Evolutionary conservation across 495 filamentous ascomycete species (phyloP).

Genomic region (Penicillium ochrochloron): DNA sequence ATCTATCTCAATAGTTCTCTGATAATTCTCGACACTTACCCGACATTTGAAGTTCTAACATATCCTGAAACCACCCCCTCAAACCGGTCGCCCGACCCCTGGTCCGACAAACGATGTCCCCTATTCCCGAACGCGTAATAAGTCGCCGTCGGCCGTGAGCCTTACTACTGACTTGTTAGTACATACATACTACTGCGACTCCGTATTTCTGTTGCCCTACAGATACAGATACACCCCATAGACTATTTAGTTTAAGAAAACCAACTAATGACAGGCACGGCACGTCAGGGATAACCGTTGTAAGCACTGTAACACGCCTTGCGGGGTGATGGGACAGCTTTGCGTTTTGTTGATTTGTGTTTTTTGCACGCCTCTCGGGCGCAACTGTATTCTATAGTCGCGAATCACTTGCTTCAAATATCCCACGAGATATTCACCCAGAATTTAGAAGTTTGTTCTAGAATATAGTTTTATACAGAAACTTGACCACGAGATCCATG

Average conservation of each 20-base stretch:
- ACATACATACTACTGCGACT: neutral
- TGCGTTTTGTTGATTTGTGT: neutral
- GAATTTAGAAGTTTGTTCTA: neutral
- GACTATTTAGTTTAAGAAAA: neutral
- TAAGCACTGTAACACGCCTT: slow-evolving; percentile 4
- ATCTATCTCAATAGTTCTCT: neutral
- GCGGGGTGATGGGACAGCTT: neutral
- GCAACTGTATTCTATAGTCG: neutral
- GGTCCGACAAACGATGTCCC: neutral
- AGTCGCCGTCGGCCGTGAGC: neutral
- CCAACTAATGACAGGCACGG: neutral
- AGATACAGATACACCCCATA: neutral
- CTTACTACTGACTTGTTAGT: neutral
- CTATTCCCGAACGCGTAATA: slow-evolving; percentile 13
- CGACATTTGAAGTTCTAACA: neutral
- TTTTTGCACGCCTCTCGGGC: neutral
- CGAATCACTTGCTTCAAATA: neutral
- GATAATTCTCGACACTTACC: neutral
- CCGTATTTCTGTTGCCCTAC: neutral
- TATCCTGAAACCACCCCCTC: slow-evolving; percentile 1
- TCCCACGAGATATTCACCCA: neutral
- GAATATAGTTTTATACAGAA: neutral
- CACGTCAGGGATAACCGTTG: slow-evolving; percentile 1
- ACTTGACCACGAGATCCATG: neutral
- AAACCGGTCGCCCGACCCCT: slow-evolving; percentile 1